Evolutionary conservation across 768 basidiomycete species (phyloP).

Genomic region (Naematelia encephala): DNA sequence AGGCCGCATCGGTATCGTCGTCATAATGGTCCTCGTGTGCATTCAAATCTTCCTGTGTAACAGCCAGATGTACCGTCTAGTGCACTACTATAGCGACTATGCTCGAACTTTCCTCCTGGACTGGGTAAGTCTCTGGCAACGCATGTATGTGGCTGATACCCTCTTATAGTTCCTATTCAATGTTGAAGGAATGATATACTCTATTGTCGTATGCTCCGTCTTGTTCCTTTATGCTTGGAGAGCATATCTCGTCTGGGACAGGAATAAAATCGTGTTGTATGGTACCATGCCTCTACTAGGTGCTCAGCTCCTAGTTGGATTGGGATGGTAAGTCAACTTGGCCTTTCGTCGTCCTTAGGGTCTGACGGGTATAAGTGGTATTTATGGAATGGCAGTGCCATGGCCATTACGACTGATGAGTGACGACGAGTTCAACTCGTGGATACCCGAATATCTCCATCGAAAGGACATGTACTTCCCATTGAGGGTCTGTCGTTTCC

Average conservation of each 20-base stretch:
- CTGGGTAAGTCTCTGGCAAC: background rate
- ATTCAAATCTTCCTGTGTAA: background rate
- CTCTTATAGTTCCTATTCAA: background rate
- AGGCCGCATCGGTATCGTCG: background rate
- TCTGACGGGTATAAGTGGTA: background rate
- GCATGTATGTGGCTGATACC: background rate
- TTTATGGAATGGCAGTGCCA: background rate
- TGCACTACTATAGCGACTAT: background rate
- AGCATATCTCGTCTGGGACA: background rate
- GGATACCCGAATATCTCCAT: background rate
- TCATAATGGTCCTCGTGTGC: background rate
- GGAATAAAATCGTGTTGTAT: background rate
- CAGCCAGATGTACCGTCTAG: background rate
- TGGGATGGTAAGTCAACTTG: background rate
- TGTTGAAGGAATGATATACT: background rate
- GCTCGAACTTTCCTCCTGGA: background rate
- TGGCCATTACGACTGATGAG: background rate
- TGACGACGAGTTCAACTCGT: background rate
- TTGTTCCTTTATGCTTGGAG: background rate
- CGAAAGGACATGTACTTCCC: background rate
- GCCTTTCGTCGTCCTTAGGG: background rate
- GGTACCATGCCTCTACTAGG: background rate
- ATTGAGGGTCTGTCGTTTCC: background rate
- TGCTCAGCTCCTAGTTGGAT: background rate
- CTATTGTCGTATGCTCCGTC: background rate